Evolutionary conservation across 768 basidiomycete genomes (phyloP).

Genomic region (Suillus paluster): DNA sequence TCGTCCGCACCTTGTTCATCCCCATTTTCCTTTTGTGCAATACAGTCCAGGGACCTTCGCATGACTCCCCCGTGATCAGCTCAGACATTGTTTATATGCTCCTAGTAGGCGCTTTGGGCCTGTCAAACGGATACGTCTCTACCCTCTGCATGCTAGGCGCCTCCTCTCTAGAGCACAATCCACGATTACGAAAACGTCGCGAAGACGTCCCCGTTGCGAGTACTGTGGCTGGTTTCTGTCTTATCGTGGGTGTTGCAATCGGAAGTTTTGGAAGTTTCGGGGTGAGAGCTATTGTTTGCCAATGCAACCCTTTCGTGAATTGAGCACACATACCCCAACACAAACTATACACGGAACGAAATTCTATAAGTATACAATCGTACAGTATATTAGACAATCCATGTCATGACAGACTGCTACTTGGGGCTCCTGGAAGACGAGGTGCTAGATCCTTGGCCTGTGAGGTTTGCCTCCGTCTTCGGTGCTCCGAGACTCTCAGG

Average conservation of each 20-base stretch:
- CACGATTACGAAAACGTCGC: slow-evolving; percentile 62
- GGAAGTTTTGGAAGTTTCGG: slow-evolving; percentile 86
- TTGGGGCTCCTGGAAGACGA: slow-evolving; percentile 68
- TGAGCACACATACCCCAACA: neutral
- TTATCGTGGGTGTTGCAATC: slow-evolving; percentile 73
- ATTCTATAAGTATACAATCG: neutral
- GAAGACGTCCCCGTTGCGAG: slow-evolving; percentile 89
- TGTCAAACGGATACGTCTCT: slow-evolving; percentile 80
- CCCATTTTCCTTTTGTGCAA: slow-evolving; percentile 90
- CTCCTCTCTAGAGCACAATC: slow-evolving; percentile 81
- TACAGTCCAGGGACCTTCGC: slow-evolving; percentile 52
- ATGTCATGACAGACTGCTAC: slow-evolving; percentile 23
- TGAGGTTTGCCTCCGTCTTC: slow-evolving; percentile 64
- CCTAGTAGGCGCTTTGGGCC: slow-evolving; percentile 71
- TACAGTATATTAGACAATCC: neutral
- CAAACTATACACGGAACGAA: neutral
- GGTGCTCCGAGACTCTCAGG: slow-evolving; percentile 79
- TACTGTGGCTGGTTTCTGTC: slow-evolving; percentile 76
- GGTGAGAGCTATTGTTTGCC: slow-evolving; percentile 68
- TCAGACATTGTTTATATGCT: slow-evolving; percentile 80
- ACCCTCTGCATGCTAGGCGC: slow-evolving; percentile 83
- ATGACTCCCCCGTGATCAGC: slow-evolving; percentile 52
- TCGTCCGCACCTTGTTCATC: slow-evolving; percentile 79
- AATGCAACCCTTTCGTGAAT: slow-evolving; percentile 71
- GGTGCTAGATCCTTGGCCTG: slow-evolving; percentile 75